A percentile compares a stretch with the other conserved stretches of the same genome.
Conservation (phyloP, 2,329 filamentous ascomycete species). For the Myrmaecium sp. region DNA sequence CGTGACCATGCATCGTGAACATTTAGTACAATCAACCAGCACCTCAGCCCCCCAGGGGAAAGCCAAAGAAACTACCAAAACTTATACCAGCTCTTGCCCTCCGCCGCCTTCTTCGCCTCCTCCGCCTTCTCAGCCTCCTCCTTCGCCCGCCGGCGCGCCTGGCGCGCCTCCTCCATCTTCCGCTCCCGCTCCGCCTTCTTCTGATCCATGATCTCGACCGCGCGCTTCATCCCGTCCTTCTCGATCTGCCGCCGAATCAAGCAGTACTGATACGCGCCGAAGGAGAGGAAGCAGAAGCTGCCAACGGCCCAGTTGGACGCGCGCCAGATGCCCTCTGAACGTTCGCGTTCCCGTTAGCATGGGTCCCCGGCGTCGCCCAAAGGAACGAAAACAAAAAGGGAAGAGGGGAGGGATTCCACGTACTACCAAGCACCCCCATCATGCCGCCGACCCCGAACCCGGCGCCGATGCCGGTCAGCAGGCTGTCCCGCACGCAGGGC, state of each 20-base stretch:
- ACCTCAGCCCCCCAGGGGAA: not conserved
- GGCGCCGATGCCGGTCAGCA: slow-evolving; percentile 66
- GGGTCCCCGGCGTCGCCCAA: no score
- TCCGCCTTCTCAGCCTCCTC: slow-evolving; percentile 23
- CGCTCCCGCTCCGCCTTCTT: slow-evolving; percentile 39
- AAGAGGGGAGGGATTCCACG: no score
- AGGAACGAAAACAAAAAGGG: not conserved
- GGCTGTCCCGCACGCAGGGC: slow-evolving; percentile 69
- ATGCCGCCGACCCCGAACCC: slow-evolving; percentile 62
- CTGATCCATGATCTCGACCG: slow-evolving; percentile 63
- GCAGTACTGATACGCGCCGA: slow-evolving; percentile 70
- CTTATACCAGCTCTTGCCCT: slow-evolving; percentile 15
- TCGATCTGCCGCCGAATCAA: slow-evolving; percentile 58
- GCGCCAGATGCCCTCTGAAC: slow-evolving; percentile 41
- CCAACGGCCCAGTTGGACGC: slow-evolving; percentile 78
- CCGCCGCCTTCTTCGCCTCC: slow-evolving; percentile 16
- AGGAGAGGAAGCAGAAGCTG: slow-evolving; percentile 51
- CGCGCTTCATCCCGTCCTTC: slow-evolving; percentile 66
- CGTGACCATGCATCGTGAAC: no score
- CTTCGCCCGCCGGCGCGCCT: slow-evolving; percentile 24
- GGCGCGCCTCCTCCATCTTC: slow-evolving; percentile 22
- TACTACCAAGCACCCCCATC: slow-evolving; percentile 61
- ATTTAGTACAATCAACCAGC: no score
- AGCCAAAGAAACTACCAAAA: slow-evolving; percentile 5
- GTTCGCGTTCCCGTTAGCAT: slow-evolving; percentile 7